Evolutionary conservation across 441 rosid species (phyloP).

Genomic region (Lepidium campestre): DNA sequence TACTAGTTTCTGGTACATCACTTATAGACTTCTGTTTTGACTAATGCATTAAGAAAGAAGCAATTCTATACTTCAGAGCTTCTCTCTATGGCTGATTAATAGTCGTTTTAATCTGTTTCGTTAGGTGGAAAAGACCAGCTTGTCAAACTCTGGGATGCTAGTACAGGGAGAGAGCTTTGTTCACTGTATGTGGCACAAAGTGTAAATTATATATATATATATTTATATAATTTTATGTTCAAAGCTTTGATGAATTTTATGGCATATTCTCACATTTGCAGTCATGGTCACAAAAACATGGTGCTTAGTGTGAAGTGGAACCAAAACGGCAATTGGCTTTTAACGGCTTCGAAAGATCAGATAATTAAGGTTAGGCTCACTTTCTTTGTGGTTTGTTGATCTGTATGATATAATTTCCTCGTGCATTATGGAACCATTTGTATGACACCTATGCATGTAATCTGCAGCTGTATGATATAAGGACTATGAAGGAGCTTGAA

Average conservation of each 20-base stretch:
- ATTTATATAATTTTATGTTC: not conserved
- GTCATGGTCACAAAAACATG: constrained; percentile 97
- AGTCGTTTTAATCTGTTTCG: constrained; percentile 16
- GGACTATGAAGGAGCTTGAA: constrained; percentile 99
- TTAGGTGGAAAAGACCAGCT: constrained; percentile 96
- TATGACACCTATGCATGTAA: constrained; percentile 9
- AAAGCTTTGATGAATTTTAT: constrained; percentile 6
- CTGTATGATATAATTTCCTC: not conserved
- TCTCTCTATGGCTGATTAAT: constrained; percentile 13
- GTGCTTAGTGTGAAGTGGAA: constrained; percentile 98
- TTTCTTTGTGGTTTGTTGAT: not conserved
- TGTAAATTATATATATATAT: not conserved
- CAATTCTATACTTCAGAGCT: constrained; percentile 1
- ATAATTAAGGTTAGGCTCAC: constrained; percentile 62
- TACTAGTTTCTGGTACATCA: constrained; percentile 77
- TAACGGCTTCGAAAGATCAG: constrained; percentile 95
- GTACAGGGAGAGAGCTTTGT: constrained; percentile 82
- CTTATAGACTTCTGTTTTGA: constrained; percentile 2
- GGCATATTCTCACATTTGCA: constrained; percentile 35
- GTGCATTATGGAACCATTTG: constrained; percentile 5
- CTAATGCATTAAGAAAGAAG: not conserved
- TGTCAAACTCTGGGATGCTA: constrained; percentile 99
- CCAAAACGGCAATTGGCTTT: constrained; percentile 95
- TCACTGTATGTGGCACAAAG: constrained; percentile 64
- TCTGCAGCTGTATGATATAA: constrained; percentile 86